Base-by-base conservation (phyloP, 2,329 filamentous ascomycete species). In the Aspergillus proliferans region DNA sequence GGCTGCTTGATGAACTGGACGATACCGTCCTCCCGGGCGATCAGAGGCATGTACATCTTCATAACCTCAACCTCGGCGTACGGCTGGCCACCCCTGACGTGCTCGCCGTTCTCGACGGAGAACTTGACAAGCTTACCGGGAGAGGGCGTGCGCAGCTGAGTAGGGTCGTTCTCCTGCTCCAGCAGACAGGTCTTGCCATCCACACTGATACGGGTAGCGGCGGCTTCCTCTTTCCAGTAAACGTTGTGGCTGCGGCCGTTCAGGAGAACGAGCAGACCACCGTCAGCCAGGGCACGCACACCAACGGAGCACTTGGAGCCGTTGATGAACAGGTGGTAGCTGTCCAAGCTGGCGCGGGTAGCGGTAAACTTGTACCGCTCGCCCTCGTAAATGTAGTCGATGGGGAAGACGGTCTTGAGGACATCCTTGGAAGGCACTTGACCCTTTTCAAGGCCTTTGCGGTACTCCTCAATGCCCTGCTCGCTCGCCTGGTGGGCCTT, bases 1-100 rank as follows among this genome's bases (percentile, higher is more conserved):
- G 93, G 93, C 75, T 97, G 93, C 82, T 98, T 98, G 79, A 98
- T 95, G 63, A 98, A 82, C 76, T 96, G 93, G 49, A 98, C 92
- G 47, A 95, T 81, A 77, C 93, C 93, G 62, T 95, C 93, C 71
- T 98, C 93, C 67, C 91, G 86, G 2, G 93, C 88, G 53, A 98
- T 81, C 48, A 98, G 80, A 64, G 93, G 93, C 93, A 98, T 98
- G 81, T 97, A 97, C 93, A 98, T 98, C 81, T 98, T 98, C 93
- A 98, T 98, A 73, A 98, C 93, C 74, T 98, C 93, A 38, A 98
- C 92, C 71, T 98, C 93, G 48, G 93, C 93, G 65, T 90, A 98
- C 30, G 92, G 79, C 71, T 97, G 88, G 49, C 92, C 92, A 60
- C 94, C 89, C 71, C 83, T 86, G 71, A 98, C 84, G 69, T 98